These are phyloP conservation scores for Candida qinlingensis DNA, from an alignment of 805 yeast species.

Conservation along the genomic window DNA sequence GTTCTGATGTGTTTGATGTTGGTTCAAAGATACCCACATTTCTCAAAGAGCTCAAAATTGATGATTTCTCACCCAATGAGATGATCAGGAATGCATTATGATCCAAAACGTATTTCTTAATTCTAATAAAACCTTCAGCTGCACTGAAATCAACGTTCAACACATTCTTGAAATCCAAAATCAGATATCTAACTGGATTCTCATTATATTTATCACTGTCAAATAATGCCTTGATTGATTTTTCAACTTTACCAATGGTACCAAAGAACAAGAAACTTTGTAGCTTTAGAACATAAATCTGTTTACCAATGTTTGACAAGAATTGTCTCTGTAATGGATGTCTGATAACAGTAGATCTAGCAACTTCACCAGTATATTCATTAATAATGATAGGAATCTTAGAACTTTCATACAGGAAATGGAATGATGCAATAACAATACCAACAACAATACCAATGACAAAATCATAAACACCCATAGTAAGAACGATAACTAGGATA, in stretches of 20 bases:
- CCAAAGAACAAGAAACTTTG: slow-evolving; percentile 93
- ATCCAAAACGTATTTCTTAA: slow-evolving; percentile 69
- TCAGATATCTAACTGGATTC: slow-evolving; percentile 71
- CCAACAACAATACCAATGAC: slow-evolving; percentile 91
- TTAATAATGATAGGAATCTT: slow-evolving; percentile 77
- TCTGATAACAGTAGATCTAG: slow-evolving; percentile 86
- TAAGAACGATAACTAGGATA: slow-evolving; percentile 76
- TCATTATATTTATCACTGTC: slow-evolving; percentile 38
- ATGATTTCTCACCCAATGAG: slow-evolving; percentile 69
- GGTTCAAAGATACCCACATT: slow-evolving; percentile 70
- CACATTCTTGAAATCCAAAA: slow-evolving; percentile 82
- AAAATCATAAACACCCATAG: slow-evolving; percentile 95
- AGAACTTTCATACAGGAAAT: slow-evolving; percentile 93
- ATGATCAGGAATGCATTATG: slow-evolving; percentile 68
- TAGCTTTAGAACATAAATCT: slow-evolving; percentile 79
- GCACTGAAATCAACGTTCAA: slow-evolving; percentile 86
- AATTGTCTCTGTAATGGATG: slow-evolving; percentile 88
- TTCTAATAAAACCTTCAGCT: slow-evolving; percentile 89
- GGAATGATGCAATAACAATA: slow-evolving; percentile 82
- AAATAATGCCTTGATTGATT: slow-evolving; percentile 58
- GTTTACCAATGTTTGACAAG: slow-evolving; percentile 79
- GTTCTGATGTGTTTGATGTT: slow-evolving; percentile 30
- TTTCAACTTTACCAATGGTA: slow-evolving; percentile 88
- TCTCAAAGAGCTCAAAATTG: slow-evolving; percentile 62
- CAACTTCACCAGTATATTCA: slow-evolving; percentile 79